These are phyloP conservation scores for Trypethelium eluteriae DNA, from an alignment of 495 filamentous ascomycete genomes.

Conservation along the genomic window DNA sequence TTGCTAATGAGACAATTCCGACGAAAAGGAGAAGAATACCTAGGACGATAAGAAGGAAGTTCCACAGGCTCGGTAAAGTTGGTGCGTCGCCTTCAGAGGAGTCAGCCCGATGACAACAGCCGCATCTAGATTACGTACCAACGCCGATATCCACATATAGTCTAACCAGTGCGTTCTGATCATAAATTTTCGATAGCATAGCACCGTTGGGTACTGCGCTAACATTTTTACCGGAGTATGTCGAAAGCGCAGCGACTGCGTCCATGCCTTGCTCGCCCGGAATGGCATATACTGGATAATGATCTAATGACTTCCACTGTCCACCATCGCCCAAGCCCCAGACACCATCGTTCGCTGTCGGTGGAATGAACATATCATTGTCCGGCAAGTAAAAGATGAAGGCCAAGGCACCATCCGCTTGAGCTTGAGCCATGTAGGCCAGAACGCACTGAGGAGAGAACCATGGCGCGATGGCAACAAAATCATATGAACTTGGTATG, in stretches of 20 bases:
- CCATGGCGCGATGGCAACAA: constrained; percentile 90
- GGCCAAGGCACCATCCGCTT: constrained; percentile 47
- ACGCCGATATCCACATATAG: constrained; percentile 58
- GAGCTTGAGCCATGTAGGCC: constrained; percentile 59
- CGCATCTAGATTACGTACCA: constrained; percentile 39
- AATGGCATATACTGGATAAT: constrained; percentile 79
- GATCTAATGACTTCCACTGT: constrained; percentile 54
- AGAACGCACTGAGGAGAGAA: constrained; percentile 58
- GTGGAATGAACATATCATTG: constrained; percentile 51
- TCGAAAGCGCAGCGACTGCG: constrained; percentile 44
- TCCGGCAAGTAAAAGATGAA: constrained; percentile 71
- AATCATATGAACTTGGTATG: constrained; percentile 50
- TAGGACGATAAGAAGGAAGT: constrained; percentile 73
- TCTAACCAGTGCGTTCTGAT: constrained; percentile 41
- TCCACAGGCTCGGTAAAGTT: constrained; percentile 64
- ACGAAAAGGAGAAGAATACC: constrained; percentile 62
- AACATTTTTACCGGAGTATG: constrained; percentile 64
- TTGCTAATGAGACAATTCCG: constrained; percentile 54
- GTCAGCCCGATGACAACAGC: constrained; percentile 18
- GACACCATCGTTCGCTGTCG: constrained; percentile 44
- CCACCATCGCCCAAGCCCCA: constrained; percentile 63
- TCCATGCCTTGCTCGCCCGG: constrained; percentile 63
- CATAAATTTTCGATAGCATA: constrained; percentile 43
- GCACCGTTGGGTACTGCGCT: constrained; percentile 50
- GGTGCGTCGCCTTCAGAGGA: constrained; percentile 32